Evolutionary conservation across 164 flowering plant species (phyloP), one percentile per base, ranked within the genome.

Genomic region (Malania oleifera): DNA sequence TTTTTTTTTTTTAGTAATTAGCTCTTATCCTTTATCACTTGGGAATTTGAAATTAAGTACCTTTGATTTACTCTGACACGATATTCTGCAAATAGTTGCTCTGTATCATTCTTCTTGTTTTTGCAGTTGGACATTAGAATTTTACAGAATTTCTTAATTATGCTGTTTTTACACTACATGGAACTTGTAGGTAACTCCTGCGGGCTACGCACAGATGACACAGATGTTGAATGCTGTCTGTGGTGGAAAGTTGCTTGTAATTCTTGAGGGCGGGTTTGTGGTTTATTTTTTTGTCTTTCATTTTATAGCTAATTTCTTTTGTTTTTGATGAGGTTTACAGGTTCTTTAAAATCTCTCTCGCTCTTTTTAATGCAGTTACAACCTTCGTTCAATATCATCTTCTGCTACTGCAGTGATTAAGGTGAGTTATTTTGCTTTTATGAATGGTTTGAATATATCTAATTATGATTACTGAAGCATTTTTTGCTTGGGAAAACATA

Each of bases 231-330:
- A 43, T 40, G 56, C 63, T 49, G 71, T 93, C 4, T 81, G 88
- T 39, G 74, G 77, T 55, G 96, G 99, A 60, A 93, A 83, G 64
- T 65, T 93, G 77, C 97, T 93, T 63, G 95, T 90, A 50, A 77
- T 93, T 61, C 96, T 93, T 51, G 99, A 93, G 80, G 99, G 99
- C 75, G 99, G 99, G 99, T 93, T 54, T 38, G 96, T 81, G 44
- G 18, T 70, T 61, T 62, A 31, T 23, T 41, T 51, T 31, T 52
- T 23, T 18, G 10, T 43, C 56, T 31, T 51, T 59, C 37, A 26
- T 65, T 57, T 62, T 19, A 45, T 7, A 6, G 18, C 28, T 38
- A 22, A 18, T 7, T 23, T 43, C 20, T 12, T 40, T 57, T 34
- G 13, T 40, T 50, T 25, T 12, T 12, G 7, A 2, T 39, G 28